Percentiles rank a stretch among this genome's conserved stretches.
Evolutionary conservation across 2,329 filamentous ascomycete species (phyloP).

Genomic region (Botryosphaeria dothidea): DNA sequence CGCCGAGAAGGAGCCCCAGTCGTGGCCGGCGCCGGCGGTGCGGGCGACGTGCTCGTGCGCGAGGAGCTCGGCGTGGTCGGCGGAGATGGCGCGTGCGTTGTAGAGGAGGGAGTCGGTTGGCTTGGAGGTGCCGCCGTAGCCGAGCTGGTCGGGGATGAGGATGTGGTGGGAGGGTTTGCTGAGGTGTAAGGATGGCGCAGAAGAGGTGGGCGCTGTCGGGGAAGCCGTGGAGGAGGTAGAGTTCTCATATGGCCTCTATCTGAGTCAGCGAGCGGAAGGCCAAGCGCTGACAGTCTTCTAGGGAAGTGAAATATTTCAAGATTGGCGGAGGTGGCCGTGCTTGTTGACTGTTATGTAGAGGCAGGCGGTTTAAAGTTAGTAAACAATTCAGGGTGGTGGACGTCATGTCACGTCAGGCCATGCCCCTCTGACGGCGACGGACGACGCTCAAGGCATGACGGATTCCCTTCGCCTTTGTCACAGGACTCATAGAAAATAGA

Average conservation of each 20-base stretch:
- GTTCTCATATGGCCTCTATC: too few relatives aligned
- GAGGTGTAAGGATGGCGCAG: constrained; percentile 40
- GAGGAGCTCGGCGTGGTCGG: constrained; percentile 20
- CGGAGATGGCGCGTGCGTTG: constrained; percentile 6
- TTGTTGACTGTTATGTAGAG: too few relatives aligned
- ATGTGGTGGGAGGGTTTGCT: constrained; percentile 39
- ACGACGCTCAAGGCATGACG: too few relatives aligned
- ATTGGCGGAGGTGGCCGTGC: too few relatives aligned
- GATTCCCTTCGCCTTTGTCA: too few relatives aligned
- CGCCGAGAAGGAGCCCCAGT: constrained; percentile 49
- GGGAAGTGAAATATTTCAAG: too few relatives aligned
- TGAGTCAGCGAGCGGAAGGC: too few relatives aligned
- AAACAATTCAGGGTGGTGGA: constrained; percentile 21
- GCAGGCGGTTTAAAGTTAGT: too few relatives aligned
- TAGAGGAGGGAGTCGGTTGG: constrained; percentile 17
- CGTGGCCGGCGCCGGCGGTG: constrained; percentile 46
- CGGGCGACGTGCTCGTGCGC: constrained; percentile 24
- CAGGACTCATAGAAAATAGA: too few relatives aligned
- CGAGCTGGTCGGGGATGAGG: constrained; percentile 36
- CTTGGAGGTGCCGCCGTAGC: constrained; percentile 33
- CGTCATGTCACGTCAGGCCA: too few relatives aligned
- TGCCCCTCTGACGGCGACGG: too few relatives aligned
- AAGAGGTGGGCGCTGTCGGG: constrained; percentile 48
- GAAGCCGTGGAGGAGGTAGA: constrained; percentile 48
- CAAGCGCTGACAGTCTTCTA: too few relatives aligned